Percentiles rank a stretch among this genome's conserved stretches.
Conservation (phyloP, 106 monocot genomes). For the Allium cepa region DNA sequence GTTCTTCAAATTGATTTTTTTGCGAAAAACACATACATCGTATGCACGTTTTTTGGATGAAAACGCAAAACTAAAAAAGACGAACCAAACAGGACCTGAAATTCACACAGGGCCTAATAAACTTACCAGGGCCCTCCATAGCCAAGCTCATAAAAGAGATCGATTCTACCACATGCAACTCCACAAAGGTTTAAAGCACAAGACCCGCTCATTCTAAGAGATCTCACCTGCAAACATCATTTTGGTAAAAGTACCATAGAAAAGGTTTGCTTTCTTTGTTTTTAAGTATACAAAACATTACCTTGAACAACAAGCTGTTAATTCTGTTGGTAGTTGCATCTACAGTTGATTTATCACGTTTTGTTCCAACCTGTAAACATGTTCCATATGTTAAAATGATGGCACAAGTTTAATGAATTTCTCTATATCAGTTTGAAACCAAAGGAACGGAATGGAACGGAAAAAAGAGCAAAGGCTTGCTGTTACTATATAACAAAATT, state of each 20-base stretch:
- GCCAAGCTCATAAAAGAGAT: conserved; percentile 81
- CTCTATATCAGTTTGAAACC: too few species aligned
- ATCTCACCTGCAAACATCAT: conserved; percentile 32
- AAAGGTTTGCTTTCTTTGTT: neutral
- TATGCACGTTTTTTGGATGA: too few species aligned
- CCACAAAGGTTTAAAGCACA: conserved; percentile 87
- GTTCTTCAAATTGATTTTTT: too few species aligned
- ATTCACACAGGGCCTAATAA: neutral
- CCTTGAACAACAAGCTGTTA: conserved; percentile 85
- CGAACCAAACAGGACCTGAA: too few species aligned
- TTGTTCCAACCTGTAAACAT: conserved; percentile 69
- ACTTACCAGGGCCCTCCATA: conserved; percentile 94
- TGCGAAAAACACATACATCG: too few species aligned
- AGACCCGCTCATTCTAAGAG: conserved; percentile 75
- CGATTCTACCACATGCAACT: conserved; percentile 87
- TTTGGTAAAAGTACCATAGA: conserved; percentile 1
- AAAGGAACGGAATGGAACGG: too few species aligned
- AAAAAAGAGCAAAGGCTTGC: too few species aligned
- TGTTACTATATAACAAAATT: too few species aligned
- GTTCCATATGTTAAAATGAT: too few species aligned
- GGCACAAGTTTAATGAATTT: too few species aligned
- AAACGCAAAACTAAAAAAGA: too few species aligned
- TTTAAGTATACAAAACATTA: conserved; percentile 5
- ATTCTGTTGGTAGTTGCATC: conserved; percentile 79
- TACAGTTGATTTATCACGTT: conserved; percentile 63